Conservation (phyloP, 495 filamentous ascomycete species). For the Astrothelium subdiscretum region DNA sequence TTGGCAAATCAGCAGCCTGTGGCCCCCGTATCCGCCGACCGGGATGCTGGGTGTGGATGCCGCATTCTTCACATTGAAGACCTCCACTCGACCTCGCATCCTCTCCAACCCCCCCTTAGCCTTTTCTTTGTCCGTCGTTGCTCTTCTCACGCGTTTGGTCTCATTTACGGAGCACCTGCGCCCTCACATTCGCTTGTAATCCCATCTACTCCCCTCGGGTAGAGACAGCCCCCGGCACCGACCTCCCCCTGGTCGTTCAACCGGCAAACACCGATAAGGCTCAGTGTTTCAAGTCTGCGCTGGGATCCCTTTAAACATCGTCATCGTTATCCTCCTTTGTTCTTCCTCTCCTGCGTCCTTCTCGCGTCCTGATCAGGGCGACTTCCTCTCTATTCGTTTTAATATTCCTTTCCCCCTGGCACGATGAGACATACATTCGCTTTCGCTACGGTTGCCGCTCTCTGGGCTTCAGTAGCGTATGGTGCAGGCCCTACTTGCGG, state of each 20-base stretch:
- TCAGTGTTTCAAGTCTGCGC: not conserved
- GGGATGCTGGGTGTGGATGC: no score
- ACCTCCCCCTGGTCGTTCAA: no score
- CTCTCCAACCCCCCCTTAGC: not conserved
- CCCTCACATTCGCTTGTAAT: not conserved
- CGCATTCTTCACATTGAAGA: not conserved
- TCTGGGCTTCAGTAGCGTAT: conserved; percentile 3
- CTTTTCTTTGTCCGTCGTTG: not conserved
- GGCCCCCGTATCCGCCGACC: not conserved
- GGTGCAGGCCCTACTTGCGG: conserved; percentile 36
- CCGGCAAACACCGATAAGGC: not conserved
- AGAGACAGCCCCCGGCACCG: no score
- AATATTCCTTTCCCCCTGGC: not conserved
- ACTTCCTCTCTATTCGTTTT: not conserved
- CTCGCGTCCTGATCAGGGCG: not conserved
- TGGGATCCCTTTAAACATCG: not conserved
- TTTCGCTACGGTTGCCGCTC: conserved; percentile 13
- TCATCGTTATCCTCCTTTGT: not conserved
- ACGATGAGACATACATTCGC: conserved; percentile 1
- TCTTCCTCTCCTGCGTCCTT: conserved; percentile 3
- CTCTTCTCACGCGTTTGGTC: not conserved
- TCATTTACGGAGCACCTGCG: not conserved
- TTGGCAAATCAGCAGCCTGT: not conserved
- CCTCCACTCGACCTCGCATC: not conserved
- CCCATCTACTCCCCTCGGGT: not conserved